These are phyloP conservation scores for Dryadomyces quercus-mongolicae DNA, from an alignment of 2,329 filamentous ascomycete species.

Conservation along the genomic window DNA sequence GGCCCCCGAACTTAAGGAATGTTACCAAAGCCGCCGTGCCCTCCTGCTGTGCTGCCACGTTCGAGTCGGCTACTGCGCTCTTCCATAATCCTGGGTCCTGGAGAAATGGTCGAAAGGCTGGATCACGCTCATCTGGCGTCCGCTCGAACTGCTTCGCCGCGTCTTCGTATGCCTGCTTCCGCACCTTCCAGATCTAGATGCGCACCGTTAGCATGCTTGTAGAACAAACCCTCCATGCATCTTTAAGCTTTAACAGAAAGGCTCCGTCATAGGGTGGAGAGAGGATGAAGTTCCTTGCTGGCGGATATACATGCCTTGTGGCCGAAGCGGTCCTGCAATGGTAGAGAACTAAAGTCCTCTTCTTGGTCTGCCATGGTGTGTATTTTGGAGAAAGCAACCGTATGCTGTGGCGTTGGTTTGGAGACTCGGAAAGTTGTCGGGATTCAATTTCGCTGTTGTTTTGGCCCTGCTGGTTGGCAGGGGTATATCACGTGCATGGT, in stretches of 20 bases:
- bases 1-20: constrained; percentile 83
- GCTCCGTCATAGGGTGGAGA: no score
- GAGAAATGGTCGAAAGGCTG: constrained; percentile 77
- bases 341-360: constrained; percentile 71
- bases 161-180: constrained; percentile 90
- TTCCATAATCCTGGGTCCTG: constrained; percentile 84
- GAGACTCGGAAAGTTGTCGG: neutral
- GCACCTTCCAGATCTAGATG: constrained; percentile 78
- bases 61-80: constrained; percentile 81
- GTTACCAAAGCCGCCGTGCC: constrained; percentile 78
- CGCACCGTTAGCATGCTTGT: neutral
- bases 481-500: neutral
- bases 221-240: no score
- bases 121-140: constrained; percentile 74
- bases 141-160: constrained; percentile 76
- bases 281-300: no score
- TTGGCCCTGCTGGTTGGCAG: neutral
- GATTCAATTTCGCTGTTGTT: neutral
- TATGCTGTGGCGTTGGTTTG: neutral
- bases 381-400: neutral
- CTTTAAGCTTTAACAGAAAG: no score
- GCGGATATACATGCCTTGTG: constrained; percentile 51
- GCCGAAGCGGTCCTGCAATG: constrained; percentile 65
- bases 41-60: constrained; percentile 93
- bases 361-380: constrained; percentile 63